phyloP scores from a whole-genome alignment of 257 asterid genomes.

The Lycium ferocissimum region DNA sequence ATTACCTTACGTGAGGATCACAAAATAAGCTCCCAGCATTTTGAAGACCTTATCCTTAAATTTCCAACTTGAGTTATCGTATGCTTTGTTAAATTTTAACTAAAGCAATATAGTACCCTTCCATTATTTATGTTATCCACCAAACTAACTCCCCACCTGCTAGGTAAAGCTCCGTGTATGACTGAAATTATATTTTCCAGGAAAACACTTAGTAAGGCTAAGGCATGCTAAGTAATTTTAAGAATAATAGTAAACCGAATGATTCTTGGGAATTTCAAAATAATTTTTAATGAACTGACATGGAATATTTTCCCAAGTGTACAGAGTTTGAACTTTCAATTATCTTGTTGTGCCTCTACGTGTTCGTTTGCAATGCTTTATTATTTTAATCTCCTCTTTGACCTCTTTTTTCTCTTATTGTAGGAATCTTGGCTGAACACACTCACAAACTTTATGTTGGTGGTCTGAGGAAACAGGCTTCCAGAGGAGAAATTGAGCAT shows the following conservation, averaged over 20 bases:
- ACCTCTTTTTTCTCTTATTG: constrained; percentile 36
- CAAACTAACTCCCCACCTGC: constrained; percentile 21
- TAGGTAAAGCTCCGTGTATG: background rate
- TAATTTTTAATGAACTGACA: constrained; percentile 25
- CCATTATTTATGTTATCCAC: background rate
- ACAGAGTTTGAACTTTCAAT: constrained; percentile 16
- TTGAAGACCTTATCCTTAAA: background rate
- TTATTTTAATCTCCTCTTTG: constrained; percentile 31
- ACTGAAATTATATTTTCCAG: background rate
- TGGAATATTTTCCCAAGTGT: constrained; percentile 22
- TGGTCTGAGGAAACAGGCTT: constrained; percentile 73
- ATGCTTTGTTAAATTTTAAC: constrained; percentile 18
- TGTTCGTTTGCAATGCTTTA: background rate
- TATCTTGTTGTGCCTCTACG: background rate
- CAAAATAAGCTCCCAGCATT: background rate
- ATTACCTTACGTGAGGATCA: background rate
- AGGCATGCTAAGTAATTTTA: background rate
- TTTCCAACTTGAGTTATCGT: constrained; percentile 13
- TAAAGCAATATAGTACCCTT: background rate
- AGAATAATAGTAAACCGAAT: background rate
- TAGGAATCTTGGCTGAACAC: constrained; percentile 58
- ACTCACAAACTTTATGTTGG: constrained; percentile 79
- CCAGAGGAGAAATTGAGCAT: constrained; percentile 72
- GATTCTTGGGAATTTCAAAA: background rate
- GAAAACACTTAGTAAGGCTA: background rate